Evolutionary conservation across 2,329 filamentous ascomycete genomes (phyloP), one percentile per base, ranked within the genome.

Genomic region (Endothia cerciana): DNA sequence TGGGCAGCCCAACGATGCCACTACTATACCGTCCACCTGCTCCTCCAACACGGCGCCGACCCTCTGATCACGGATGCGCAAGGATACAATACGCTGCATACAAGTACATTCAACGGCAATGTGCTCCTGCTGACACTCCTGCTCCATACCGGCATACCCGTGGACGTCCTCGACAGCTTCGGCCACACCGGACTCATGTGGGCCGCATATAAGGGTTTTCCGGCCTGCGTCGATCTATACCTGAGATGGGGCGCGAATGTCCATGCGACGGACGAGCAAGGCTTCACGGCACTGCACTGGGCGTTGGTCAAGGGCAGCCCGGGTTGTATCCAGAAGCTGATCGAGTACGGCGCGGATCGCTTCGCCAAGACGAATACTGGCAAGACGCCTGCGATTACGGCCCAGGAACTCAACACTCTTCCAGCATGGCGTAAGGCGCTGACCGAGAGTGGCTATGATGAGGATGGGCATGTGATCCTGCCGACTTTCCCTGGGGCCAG

Each of bases 111-210:
- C 75, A 96, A 98, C 77, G 95, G 95, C 71, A 98, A 97, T 76
- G 91, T 96, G 25, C 91, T 96, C 71, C 86, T 98, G 66, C 85
- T 99, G 36, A 89, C 94, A 60, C 86, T 99, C 1, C 87, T 99
- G 8, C 85, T 99, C 30, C 95, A 99, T 79, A 94, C 97, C 75
- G 93, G 95, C 74, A 95, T 99, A 67, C 92, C 93, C 19, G 93
- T 99, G 68, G 95, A 99, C 75, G 91, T 95, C 6, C 85, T 90
- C 62, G 95, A 99, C 78, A 87, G 88, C 60, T 94, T 93, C 75
- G 93, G 94, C 6, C 96, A 99, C 78, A 98, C 95, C 0, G 91
- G 90, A 68, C 84, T 99, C 68, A 99, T 99, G 95, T 99, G 95
- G 95, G 93, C 95, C 22, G 94, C 94, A 19, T 99, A 99, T 82